phyloP scores from a whole-genome alignment of 768 basidiomycete species.

The Trametes maxima region DNA sequence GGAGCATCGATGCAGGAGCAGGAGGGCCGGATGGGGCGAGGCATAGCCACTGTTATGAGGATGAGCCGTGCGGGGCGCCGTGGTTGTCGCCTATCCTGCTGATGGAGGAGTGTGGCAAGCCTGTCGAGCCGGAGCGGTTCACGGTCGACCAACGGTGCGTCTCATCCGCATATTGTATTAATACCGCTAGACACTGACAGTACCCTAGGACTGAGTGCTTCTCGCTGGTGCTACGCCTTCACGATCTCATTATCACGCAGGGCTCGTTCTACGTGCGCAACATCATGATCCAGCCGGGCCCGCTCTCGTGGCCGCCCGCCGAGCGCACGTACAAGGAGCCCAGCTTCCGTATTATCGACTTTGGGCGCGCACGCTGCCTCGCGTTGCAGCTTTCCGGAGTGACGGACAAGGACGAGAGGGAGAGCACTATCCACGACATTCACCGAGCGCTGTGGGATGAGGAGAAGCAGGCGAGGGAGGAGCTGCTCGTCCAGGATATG shows the following conservation, averaged over 20 bases:
- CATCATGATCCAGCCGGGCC: conserved; percentile 46
- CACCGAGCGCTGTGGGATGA: neutral
- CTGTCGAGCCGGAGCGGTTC: conserved; percentile 34
- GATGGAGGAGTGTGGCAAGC: conserved; percentile 49
- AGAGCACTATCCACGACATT: neutral
- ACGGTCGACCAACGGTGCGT: conserved; percentile 22
- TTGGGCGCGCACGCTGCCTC: conserved; percentile 40
- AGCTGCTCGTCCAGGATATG: conserved; percentile 2
- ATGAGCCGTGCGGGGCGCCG: conserved; percentile 12
- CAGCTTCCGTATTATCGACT: conserved; percentile 54
- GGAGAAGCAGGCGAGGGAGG: conserved; percentile 2
- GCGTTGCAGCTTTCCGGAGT: neutral
- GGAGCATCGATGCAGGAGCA: neutral
- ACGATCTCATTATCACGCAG: conserved; percentile 42
- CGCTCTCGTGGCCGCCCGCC: conserved; percentile 36
- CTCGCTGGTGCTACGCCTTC: conserved; percentile 45
- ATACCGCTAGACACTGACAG: neutral
- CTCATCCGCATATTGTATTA: neutral
- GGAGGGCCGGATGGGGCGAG: neutral
- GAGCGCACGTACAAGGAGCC: conserved; percentile 33
- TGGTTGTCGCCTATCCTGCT: conserved; percentile 44
- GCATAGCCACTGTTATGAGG: conserved; percentile 22
- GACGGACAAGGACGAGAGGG: neutral
- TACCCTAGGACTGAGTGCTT: conserved; percentile 29
- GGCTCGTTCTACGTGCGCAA: conserved; percentile 47